phyloP scores from a whole-genome alignment of 2,329 filamentous ascomycete species.

The Alternaria novae-zelandiae region DNA sequence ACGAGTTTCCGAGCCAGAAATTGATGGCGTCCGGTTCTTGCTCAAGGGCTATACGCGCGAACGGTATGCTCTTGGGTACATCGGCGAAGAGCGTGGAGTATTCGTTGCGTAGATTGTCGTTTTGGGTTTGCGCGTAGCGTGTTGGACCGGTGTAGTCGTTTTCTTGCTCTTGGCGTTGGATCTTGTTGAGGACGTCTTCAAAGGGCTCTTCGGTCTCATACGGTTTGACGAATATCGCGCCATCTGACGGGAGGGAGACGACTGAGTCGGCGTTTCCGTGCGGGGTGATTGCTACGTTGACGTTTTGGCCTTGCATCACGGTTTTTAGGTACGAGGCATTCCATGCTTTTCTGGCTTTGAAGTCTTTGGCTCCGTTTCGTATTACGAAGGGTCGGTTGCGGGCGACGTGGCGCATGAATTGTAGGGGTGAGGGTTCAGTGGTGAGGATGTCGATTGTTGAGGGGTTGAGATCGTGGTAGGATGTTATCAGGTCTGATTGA shows the following conservation, averaged over 20 bases:
- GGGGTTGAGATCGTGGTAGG: slow-evolving; percentile 77
- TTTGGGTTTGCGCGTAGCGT: slow-evolving; percentile 78
- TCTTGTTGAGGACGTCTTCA: slow-evolving; percentile 64
- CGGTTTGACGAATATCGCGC: slow-evolving; percentile 70
- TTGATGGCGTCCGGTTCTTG: slow-evolving; percentile 76
- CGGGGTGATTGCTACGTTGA: slow-evolving; percentile 82
- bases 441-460: slow-evolving; percentile 65
- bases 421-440: slow-evolving; percentile 72
- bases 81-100: slow-evolving; percentile 69
- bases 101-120: slow-evolving; percentile 80
- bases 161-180: slow-evolving; percentile 63
- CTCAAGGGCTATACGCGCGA: slow-evolving; percentile 73
- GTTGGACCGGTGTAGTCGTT: slow-evolving; percentile 12
- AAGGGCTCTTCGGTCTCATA: slow-evolving; percentile 71
- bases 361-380: slow-evolving; percentile 65
- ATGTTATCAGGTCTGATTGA: slow-evolving; percentile 61
- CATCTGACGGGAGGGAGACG: slow-evolving; percentile 65
- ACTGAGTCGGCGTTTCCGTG: slow-evolving; percentile 67
- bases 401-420: slow-evolving; percentile 80
- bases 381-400: slow-evolving; percentile 78
- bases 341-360: slow-evolving; percentile 71
- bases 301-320: slow-evolving; percentile 61
- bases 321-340: slow-evolving; percentile 64
- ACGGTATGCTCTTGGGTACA: slow-evolving; percentile 70
- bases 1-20: slow-evolving; percentile 77